A percentile compares a stretch with the other conserved stretches of the same genome.
phyloP scores from a whole-genome alignment of 306 rosid species.

The Pueraria montana region DNA sequence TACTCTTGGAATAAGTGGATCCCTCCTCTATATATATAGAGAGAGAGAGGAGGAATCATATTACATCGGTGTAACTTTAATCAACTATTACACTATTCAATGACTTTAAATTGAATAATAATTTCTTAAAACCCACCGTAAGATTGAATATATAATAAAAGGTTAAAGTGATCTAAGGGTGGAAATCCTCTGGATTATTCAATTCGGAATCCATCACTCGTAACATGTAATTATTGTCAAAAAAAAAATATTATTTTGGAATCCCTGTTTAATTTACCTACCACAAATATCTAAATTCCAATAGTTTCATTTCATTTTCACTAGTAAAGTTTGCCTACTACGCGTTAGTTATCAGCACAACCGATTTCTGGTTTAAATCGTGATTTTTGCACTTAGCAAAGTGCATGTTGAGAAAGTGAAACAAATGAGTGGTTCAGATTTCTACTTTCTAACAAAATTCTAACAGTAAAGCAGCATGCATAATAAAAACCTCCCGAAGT shows the following conservation, averaged over 20 bases:
- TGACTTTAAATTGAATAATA: no score
- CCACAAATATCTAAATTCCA: neutral
- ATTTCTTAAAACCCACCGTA: no score
- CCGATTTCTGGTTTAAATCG: neutral
- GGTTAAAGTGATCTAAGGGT: neutral
- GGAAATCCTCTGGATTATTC: neutral
- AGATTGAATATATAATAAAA: no score
- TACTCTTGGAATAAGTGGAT: no score
- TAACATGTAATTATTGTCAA: neutral
- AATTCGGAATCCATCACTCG: neutral
- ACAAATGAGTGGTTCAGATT: slow-evolving; percentile 24
- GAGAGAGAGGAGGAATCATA: no score
- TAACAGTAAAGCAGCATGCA: neutral
- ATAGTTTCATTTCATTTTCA: neutral
- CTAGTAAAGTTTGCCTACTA: neutral
- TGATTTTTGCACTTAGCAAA: neutral
- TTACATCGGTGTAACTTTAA: no score
- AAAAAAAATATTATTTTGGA: neutral
- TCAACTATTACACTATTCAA: no score
- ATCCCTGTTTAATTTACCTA: neutral
- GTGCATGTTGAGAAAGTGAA: no score
- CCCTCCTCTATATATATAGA: no score
- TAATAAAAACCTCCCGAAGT: neutral
- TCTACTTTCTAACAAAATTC: neutral
- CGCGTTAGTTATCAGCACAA: neutral